Percentiles rank a stretch among this genome's conserved stretches.
These are phyloP conservation scores for Botrytis cinerea DNA, from an alignment of 2,329 filamentous ascomycete genomes.

Conservation along the genomic window DNA sequence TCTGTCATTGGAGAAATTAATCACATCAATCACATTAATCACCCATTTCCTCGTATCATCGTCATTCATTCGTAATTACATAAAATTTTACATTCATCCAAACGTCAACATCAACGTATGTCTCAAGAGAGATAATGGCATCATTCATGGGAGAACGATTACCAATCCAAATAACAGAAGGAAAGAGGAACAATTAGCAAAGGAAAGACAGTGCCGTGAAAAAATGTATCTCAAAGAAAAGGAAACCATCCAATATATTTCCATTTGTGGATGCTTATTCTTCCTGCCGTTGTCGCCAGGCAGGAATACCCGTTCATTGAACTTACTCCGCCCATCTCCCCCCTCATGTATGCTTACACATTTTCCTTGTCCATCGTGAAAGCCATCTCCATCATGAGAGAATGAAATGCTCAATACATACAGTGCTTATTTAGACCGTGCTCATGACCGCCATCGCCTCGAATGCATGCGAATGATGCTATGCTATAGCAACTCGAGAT, in stretches of 20 bases:
- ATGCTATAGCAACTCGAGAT: background rate
- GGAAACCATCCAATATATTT: background rate
- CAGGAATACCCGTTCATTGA: background rate
- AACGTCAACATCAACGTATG: background rate
- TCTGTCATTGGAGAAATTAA: background rate
- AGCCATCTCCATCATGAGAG: constrained; percentile 7
- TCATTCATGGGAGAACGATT: background rate
- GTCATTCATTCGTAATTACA: background rate
- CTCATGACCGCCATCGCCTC: background rate
- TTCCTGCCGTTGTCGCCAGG: constrained; percentile 8
- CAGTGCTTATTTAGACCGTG: constrained; percentile 5
- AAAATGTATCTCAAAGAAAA: background rate
- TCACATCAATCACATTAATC: background rate
- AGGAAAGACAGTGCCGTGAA: background rate
- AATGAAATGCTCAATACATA: constrained; percentile 20
- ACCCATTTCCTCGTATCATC: background rate
- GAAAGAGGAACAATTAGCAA: background rate
- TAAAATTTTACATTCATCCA: background rate
- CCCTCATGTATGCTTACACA: background rate
- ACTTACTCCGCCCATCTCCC: background rate
- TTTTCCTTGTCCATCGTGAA: background rate
- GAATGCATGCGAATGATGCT: constrained; percentile 6
- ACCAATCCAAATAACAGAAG: background rate
- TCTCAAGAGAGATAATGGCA: background rate
- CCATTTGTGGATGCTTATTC: background rate